These are phyloP conservation scores for Penicillium crustosum DNA, from an alignment of 2,329 filamentous ascomycete species.

Conservation along the genomic window DNA sequence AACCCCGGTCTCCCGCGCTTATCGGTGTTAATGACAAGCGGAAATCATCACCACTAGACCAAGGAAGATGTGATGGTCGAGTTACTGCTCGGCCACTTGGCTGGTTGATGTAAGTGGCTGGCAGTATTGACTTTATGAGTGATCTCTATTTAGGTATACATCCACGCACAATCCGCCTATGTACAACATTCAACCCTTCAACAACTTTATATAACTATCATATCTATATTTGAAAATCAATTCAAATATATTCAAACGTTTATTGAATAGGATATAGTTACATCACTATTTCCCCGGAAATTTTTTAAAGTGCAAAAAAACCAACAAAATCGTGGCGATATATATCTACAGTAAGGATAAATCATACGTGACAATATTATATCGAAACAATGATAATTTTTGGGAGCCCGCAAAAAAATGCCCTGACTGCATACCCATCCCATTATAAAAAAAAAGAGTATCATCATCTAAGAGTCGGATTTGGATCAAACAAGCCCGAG, in stretches of 20 bases:
- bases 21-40: conserved; percentile 30
- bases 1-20: conserved; percentile 39
- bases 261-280: background rate
- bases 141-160: background rate
- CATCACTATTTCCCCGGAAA: fast-evolving
- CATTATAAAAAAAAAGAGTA: background rate
- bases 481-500: conserved; percentile 19
- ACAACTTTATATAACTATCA: background rate
- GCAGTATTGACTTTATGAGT: background rate
- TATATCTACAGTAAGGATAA: background rate
- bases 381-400: fast-evolving
- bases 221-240: too few relatives aligned
- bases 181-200: background rate
- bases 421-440: fast-evolving
- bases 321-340: background rate
- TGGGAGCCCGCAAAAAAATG: fast-evolving
- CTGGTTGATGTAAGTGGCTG: background rate
- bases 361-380: background rate
- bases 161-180: background rate
- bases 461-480: conserved; percentile 9
- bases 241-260: fast-evolving
- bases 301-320: fast-evolving
- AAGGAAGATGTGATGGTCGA: conserved; percentile 24
- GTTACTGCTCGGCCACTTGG: conserved; percentile 19
- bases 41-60: conserved; percentile 34